A percentile compares a stretch with the other conserved stretches of the same genome.
phyloP scores from a whole-genome alignment of 345 rosid genomes.

The Zanthoxylum bungeanum region DNA sequence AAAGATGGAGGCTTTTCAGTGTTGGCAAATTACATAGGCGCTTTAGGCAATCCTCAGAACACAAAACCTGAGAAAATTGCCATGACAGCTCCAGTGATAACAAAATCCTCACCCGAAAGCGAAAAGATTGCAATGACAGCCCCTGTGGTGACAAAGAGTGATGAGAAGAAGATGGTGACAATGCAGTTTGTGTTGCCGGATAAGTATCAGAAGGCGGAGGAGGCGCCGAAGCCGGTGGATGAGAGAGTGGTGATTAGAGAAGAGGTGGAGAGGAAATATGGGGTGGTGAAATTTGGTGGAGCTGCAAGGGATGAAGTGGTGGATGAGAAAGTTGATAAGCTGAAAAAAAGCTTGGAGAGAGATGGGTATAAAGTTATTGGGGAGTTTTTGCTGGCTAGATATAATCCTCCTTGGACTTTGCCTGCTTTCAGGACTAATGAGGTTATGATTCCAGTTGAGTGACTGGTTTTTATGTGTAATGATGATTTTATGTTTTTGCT shows the following conservation, averaged over 20 bases:
- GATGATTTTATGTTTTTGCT: not conserved
- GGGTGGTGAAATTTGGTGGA: slow-evolving; percentile 68
- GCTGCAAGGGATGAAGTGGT: slow-evolving; percentile 57
- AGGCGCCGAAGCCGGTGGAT: slow-evolving; percentile 82
- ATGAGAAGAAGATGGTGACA: slow-evolving; percentile 51
- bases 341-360: slow-evolving; percentile 55
- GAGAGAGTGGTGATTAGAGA: slow-evolving; percentile 76
- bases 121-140: slow-evolving; percentile 87
- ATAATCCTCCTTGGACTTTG: slow-evolving; percentile 88
- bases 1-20: slow-evolving; percentile 78
- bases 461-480: slow-evolving; percentile 1
- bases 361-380: slow-evolving; percentile 73
- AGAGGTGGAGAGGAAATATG: slow-evolving; percentile 68
- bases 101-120: slow-evolving; percentile 30
- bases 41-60: slow-evolving; percentile 74
- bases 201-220: slow-evolving; percentile 67
- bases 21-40: slow-evolving; percentile 83
- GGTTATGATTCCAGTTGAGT: slow-evolving; percentile 72
- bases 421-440: slow-evolving; percentile 78
- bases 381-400: slow-evolving; percentile 65
- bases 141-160: slow-evolving; percentile 69
- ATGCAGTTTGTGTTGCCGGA: slow-evolving; percentile 86
- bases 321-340: slow-evolving; percentile 64
- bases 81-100: slow-evolving; percentile 89
- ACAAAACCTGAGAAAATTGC: slow-evolving; percentile 72